Conservation (phyloP, 208 protist genomes). For the Wallacemonas sp. region DNA sequence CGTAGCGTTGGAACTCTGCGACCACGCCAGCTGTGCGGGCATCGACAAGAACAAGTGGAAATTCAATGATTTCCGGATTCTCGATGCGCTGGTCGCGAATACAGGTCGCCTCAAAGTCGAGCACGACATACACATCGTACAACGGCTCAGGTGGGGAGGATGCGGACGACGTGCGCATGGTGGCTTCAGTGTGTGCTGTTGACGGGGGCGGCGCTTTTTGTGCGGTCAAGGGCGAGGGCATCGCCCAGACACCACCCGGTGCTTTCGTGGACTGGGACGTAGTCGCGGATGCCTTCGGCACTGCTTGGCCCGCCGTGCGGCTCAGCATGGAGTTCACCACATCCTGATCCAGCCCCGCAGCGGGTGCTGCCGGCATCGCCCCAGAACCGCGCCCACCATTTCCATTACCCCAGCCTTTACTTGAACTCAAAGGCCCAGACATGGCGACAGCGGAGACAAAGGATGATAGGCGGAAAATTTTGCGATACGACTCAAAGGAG, state of each 20-base stretch:
- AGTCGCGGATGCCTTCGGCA: no score
- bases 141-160: background rate
- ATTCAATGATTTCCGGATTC: conserved; percentile 86
- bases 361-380: conserved; percentile 17
- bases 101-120: conserved; percentile 97
- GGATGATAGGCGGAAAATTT: no score
- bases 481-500: no score
- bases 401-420: background rate
- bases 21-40: conserved; percentile 32
- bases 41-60: conserved; percentile 86
- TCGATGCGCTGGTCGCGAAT: conserved; percentile 35
- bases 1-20: conserved; percentile 89
- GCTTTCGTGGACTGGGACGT: no score
- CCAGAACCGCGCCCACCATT: background rate
- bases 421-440: background rate
- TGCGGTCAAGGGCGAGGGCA: no score
- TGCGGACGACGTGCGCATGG: background rate
- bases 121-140: conserved; percentile 79
- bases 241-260: no score
- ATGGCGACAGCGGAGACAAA: background rate
- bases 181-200: background rate
- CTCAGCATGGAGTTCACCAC: conserved; percentile 13
- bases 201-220: no score
- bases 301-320: background rate
- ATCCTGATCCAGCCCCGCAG: conserved; percentile 19